Percentiles rank a stretch among this genome's conserved stretches.
Evolutionary conservation across 768 basidiomycete genomes (phyloP).

Genomic region (Mycena venus): DNA sequence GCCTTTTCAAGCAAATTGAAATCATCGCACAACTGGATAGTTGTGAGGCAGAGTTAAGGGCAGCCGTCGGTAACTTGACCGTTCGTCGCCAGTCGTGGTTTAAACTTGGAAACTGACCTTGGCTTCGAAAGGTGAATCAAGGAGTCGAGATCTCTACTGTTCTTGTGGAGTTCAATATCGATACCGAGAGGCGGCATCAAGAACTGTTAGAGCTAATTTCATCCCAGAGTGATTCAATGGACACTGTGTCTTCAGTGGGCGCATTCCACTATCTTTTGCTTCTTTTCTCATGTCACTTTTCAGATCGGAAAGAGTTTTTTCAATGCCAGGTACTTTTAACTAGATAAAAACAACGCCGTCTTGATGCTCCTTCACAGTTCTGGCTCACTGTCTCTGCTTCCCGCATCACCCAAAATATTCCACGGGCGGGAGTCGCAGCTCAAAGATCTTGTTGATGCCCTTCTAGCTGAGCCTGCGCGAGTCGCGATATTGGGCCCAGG

Average conservation of each 20-base stretch:
- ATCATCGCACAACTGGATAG: neutral
- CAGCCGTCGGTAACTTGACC: neutral
- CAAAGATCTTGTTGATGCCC: neutral
- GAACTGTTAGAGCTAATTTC: constrained; percentile 20
- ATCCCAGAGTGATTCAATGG: neutral
- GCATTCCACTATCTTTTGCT: no score
- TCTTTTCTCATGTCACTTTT: neutral
- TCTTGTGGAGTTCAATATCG: neutral
- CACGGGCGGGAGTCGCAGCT: constrained; percentile 7
- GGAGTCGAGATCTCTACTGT: neutral
- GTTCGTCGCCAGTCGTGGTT: neutral
- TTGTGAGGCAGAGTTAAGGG: neutral
- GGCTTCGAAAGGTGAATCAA: neutral
- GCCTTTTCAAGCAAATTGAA: constrained; percentile 8
- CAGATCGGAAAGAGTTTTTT: neutral
- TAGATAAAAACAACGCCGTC: neutral
- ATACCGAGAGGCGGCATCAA: constrained; percentile 9
- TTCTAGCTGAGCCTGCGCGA: neutral
- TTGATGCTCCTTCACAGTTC: neutral
- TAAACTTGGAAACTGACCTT: neutral
- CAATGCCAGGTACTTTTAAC: neutral
- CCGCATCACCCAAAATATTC: constrained; percentile 8
- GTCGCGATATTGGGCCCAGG: constrained; percentile 23
- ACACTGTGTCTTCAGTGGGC: neutral
- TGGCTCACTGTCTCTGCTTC: neutral